phyloP scores from a whole-genome alignment of 352 stramenopile genomes.

The Pythium apleroticum region DNA sequence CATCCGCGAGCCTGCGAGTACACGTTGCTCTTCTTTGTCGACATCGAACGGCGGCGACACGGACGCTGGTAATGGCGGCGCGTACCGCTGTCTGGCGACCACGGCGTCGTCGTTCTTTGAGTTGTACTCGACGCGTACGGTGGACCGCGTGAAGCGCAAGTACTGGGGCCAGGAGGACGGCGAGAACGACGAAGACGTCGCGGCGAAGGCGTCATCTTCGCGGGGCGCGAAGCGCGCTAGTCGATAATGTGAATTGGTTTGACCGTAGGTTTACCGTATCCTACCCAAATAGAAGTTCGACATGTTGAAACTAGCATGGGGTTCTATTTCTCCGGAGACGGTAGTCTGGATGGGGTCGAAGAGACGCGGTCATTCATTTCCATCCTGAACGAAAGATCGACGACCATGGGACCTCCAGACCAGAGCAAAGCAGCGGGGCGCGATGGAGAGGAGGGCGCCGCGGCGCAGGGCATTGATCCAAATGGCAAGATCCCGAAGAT shows the following conservation, averaged over 20 bases:
- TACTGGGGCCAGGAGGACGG: conserved; percentile 39
- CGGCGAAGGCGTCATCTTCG: conserved; percentile 18
- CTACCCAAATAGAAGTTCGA: too few relatives aligned
- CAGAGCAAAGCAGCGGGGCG: conserved; percentile 34
- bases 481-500: conserved; percentile 55
- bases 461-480: conserved; percentile 18
- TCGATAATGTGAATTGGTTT: too few relatives aligned
- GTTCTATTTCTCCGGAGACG: too few relatives aligned
- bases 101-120: conserved; percentile 78
- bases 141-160: conserved; percentile 81
- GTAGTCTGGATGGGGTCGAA: background rate
- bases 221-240: conserved; percentile 17
- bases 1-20: conserved; percentile 20
- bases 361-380: background rate
- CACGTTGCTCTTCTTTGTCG: background rate
- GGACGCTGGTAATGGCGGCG: background rate
- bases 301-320: too few relatives aligned
- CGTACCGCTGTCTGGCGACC: conserved; percentile 56
- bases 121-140: conserved; percentile 81
- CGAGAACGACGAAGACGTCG: conserved; percentile 3
- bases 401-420: conserved; percentile 48
- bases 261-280: too few relatives aligned
- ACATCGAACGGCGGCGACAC: too few relatives aligned
- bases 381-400: background rate
- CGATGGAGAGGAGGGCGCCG: conserved; percentile 5